Base-by-base conservation (phyloP, 345 rosid genomes). In the Moricandia arvensis region DNA sequence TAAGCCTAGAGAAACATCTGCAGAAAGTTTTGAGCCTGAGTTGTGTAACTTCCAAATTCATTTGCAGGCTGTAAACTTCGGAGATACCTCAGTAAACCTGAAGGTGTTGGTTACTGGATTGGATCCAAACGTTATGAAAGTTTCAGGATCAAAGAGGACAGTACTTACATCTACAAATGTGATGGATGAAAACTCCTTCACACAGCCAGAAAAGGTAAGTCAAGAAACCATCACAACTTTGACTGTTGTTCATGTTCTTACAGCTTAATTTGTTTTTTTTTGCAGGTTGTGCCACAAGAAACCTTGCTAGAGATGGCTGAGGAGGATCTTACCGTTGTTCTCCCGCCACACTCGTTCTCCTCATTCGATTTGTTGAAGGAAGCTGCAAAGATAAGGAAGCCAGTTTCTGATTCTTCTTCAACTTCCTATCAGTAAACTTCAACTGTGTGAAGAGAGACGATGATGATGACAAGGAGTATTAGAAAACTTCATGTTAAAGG, bases 161-260 rank as follows among this genome's bases (percentile, higher is more conserved):
- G 75, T 68, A 6, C 87, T 94, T 65, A 86, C 93, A 31, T 94
- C 97, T 54, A 16, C 71, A 11, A 88, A 88, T 68, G 69, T 82
- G 71, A 86, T 75, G 96, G 98, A 94, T 45, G 98, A 91, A 83
- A 94, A 94, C 69, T 87, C 98, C 65, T 91, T 90, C 79, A 31
- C 66, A 6, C 73, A 87, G 9, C 93, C 96, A 26, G 73, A 72
- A 15, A 94, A 91, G 97, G 29, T 27, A 27, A 27, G 29, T 27
- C 29, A 27, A 27, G 29, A 27, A 1, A 27, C 3, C 29, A 27
- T 27, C 29, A 27, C 29, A 27, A 27, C 29, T 27, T 27, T 3
- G 29, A 27, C 2, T 27, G 29, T 27, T 27, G 29, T 27, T 27
- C 29, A 27, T 27, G 29, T 27, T 27, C 29, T 27, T 1, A 27